Base-by-base conservation (phyloP, 768 basidiomycete genomes). In the Strobilomyces confusus region DNA sequence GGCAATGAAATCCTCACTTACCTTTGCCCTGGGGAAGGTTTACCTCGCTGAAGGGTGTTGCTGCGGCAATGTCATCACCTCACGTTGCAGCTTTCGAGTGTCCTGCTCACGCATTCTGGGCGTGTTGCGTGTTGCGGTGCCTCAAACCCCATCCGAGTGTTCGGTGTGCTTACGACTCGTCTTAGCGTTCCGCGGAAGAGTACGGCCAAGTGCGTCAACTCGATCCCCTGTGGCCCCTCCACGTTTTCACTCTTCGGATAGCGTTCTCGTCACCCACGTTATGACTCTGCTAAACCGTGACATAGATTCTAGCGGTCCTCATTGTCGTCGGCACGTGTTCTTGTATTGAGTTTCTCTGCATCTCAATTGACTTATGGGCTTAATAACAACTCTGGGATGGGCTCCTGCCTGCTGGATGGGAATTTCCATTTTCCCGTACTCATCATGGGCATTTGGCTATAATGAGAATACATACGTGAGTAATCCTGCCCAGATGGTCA, bases 161-260 rank as follows among this genome's bases (percentile, higher is more conserved):
- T 36, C 42, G 46, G 43, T 50, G 23, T 25, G 33, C 42, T 47
- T 33, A 40, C 11, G 13, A 22, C 34, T 43, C 22, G 22, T 23
- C 14, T 20, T 51, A 37, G n/a, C 53, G 34, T 64, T 52, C 64
- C 59, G 62, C 59, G 57, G 59, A 55, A 57, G 33, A 53, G 9
- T 22, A 46, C 30, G 15, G 13, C 40, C 56, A 42, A 52, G 34
- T 9, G 49, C 22, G 13, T 49, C 50, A 55, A 52, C 38, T 53
- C 43, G 50, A 44, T 29, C 38, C 33, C 15, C 40, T 55, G 41
- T 20, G 33, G 34, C 36, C 50, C 20, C 59, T 51, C 23, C 62
- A 33, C 48, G 45, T 50, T 52, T 41, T 26, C 25, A 17, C 48
- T 41, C 49, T 48, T 55, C 36, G 33, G 23, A 30, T 44, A 32